These are phyloP conservation scores for Paramecium sonneborni DNA, from an alignment of 73 alveolate species.

Conservation along the genomic window DNA sequence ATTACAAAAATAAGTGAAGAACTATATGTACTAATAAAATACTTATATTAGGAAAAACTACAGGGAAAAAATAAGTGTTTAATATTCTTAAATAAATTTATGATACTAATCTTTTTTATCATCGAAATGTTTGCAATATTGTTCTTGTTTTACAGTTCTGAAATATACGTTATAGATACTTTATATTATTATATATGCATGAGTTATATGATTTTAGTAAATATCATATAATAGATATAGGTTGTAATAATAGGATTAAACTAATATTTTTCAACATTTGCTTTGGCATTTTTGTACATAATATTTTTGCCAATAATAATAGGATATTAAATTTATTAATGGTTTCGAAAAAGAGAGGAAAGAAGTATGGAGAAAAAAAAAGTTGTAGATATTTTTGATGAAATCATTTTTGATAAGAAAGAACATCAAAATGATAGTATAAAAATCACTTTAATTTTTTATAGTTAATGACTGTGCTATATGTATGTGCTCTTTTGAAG, in stretches of 20 bases:
- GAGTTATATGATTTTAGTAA: background rate
- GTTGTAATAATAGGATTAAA: background rate
- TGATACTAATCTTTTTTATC: background rate
- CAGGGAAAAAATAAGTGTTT: background rate
- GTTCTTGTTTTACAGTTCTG: background rate
- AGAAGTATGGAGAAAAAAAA: background rate
- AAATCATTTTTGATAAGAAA: background rate
- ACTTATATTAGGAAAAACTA: background rate
- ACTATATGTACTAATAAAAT: background rate
- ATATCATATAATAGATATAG: background rate
- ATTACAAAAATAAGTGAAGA: background rate
- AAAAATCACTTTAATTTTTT: background rate
- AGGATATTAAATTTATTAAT: background rate
- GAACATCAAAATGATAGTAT: background rate
- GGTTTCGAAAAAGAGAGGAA: background rate
- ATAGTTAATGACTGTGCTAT: conserved; percentile 77
- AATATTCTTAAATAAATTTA: background rate
- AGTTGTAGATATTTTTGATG: background rate
- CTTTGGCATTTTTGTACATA: background rate
- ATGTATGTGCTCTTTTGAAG: conserved; percentile 75
- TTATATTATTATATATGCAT: background rate
- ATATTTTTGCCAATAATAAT: background rate
- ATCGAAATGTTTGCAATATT: background rate
- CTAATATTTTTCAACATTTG: background rate
- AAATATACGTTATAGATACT: background rate